A percentile compares a stretch with the other conserved stretches of the same genome.
Evolutionary conservation across 768 basidiomycete species (phyloP).

Genomic region (Suillus subluteus): DNA sequence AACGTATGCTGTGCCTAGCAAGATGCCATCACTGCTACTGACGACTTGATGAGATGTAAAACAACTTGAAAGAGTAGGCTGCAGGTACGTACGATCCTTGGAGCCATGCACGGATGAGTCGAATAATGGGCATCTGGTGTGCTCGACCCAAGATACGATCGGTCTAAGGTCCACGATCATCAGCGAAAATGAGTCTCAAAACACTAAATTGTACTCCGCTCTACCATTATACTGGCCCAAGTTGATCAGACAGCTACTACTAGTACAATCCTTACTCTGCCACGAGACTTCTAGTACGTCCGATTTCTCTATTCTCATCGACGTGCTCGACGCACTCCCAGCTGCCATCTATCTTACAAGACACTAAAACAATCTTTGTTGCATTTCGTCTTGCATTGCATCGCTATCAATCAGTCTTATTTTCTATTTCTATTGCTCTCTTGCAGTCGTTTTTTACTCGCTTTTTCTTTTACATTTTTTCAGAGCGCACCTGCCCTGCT

Average conservation of each 20-base stretch:
- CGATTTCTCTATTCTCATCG: neutral
- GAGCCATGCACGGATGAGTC: neutral
- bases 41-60: constrained; percentile 3
- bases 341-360: constrained; percentile 31
- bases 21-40: neutral
- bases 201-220: constrained; percentile 7
- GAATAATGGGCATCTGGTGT: constrained; percentile 11
- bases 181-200: constrained; percentile 6
- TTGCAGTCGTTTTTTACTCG: constrained; percentile 27
- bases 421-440: constrained; percentile 31
- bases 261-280: constrained; percentile 15
- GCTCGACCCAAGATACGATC: neutral
- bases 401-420: constrained; percentile 34
- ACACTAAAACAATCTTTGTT: constrained; percentile 33
- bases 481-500: constrained; percentile 6
- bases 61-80: neutral
- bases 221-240: constrained; percentile 6
- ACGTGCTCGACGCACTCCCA: constrained; percentile 15
- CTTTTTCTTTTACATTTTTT: constrained; percentile 31
- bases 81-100: constrained; percentile 1
- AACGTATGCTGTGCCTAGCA: neutral
- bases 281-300: constrained; percentile 10
- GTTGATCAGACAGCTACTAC: constrained; percentile 34
- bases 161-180: neutral
- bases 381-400: constrained; percentile 36